phyloP scores from a whole-genome alignment of 495 filamentous ascomycete species.

The Aspergillus steynii region DNA sequence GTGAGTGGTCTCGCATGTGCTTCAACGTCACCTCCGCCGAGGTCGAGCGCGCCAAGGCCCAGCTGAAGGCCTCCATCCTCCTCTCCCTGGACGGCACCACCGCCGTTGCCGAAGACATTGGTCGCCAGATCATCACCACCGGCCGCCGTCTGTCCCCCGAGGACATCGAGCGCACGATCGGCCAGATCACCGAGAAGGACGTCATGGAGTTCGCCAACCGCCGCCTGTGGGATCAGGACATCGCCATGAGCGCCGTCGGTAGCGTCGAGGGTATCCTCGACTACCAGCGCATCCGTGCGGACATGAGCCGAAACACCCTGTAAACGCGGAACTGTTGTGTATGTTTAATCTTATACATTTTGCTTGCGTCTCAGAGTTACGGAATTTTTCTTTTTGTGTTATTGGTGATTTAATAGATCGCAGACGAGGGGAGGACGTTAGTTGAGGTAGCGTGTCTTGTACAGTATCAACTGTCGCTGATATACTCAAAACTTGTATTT shows the following conservation, averaged over 20 bases:
- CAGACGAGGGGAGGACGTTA: constrained; percentile 18
- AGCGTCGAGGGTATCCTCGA: constrained; percentile 88
- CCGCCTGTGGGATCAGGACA: constrained; percentile 95
- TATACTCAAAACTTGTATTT: constrained; percentile 32
- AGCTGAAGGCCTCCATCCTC: constrained; percentile 97
- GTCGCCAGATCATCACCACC: constrained; percentile 96
- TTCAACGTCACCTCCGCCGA: constrained; percentile 84
- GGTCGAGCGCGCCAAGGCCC: constrained; percentile 97
- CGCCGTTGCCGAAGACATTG: constrained; percentile 96
- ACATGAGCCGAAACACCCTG: constrained; percentile 78
- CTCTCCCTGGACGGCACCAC: constrained; percentile 97
- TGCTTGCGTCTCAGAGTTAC: constrained; percentile 21
- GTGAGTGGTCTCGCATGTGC: constrained; percentile 94
- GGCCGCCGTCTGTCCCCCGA: constrained; percentile 86
- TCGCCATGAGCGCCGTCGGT: constrained; percentile 90
- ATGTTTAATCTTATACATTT: constrained; percentile 9
- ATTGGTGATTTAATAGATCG: constrained; percentile 31
- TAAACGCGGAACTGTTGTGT: constrained; percentile 12
- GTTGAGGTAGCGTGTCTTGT: constrained; percentile 32
- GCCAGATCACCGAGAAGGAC: constrained; percentile 90
- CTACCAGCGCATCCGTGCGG: constrained; percentile 83
- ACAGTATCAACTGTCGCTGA: constrained; percentile 37
- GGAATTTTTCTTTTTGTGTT: constrained; percentile 18
- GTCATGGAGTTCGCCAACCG: constrained; percentile 90
- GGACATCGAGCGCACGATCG: constrained; percentile 90